Percentiles rank a stretch among this genome's conserved stretches.
Evolutionary conservation across 495 filamentous ascomycete genomes (phyloP).

Genomic region (Rhizodiscina lignyota): DNA sequence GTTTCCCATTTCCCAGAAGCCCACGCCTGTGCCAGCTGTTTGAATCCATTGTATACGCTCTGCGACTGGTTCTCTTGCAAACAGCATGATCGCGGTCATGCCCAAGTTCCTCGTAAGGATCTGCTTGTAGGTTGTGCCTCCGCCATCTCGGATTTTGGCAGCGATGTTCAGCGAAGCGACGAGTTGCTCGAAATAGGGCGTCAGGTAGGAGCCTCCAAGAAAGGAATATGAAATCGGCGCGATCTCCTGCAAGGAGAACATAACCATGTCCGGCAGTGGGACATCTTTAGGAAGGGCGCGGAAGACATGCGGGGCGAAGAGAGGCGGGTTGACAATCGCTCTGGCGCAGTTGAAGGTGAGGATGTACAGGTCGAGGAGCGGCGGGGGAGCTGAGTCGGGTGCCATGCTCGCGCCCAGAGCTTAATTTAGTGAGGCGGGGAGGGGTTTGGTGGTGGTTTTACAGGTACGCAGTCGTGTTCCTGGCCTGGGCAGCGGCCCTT

Average conservation of each 20-base stretch:
- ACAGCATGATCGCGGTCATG: slow-evolving; percentile 79
- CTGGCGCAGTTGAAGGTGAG: slow-evolving; percentile 85
- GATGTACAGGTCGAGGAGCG: slow-evolving; percentile 43
- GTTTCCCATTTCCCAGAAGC: slow-evolving; percentile 75
- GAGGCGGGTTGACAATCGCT: slow-evolving; percentile 39
- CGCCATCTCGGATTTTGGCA: slow-evolving; percentile 15
- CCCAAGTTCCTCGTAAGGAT: slow-evolving; percentile 54
- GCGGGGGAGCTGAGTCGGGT: too few species aligned
- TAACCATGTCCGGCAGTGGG: slow-evolving; percentile 20
- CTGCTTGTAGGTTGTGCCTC: slow-evolving; percentile 24
- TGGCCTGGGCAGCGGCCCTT: too few species aligned
- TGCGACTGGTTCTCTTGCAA: slow-evolving; percentile 40
- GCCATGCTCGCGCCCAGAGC: too few species aligned
- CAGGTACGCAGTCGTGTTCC: too few species aligned
- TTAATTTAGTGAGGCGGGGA: too few species aligned
- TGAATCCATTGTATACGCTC: slow-evolving; percentile 38
- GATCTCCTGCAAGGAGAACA: slow-evolving; percentile 70
- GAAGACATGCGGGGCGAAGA: slow-evolving; percentile 58
- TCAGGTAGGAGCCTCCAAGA: slow-evolving; percentile 67
- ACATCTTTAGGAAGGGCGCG: slow-evolving; percentile 34
- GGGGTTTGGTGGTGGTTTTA: too few species aligned
- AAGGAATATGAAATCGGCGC: slow-evolving; percentile 72
- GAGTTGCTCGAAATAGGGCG: slow-evolving; percentile 56
- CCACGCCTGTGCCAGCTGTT: slow-evolving; percentile 63
- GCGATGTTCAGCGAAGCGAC: slow-evolving; percentile 52